Evolutionary conservation across 306 rosid species (phyloP).

Genomic region (Quercus gilva): DNA sequence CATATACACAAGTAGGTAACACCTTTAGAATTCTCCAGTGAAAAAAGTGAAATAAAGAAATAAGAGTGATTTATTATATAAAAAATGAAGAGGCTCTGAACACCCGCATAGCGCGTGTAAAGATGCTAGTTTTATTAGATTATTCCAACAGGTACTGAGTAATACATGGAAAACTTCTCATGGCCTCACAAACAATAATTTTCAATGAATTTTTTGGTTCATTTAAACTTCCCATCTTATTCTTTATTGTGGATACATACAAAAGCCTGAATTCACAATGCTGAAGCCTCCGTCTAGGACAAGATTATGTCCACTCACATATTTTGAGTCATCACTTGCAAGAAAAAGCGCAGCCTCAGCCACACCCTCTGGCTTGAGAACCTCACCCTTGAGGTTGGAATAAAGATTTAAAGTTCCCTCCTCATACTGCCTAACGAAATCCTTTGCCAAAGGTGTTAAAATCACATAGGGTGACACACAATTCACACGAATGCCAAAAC

Average conservation of each 20-base stretch:
- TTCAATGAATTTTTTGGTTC: too few species aligned
- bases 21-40: too few species aligned
- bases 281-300: slow-evolving; percentile 53
- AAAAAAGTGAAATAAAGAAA: too few species aligned
- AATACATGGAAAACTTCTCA: too few species aligned
- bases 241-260: background rate
- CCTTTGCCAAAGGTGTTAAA: slow-evolving; percentile 30
- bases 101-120: too few species aligned
- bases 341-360: slow-evolving; percentile 54
- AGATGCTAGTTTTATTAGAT: too few species aligned
- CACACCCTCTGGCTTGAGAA: slow-evolving; percentile 26
- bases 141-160: too few species aligned
- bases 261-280: slow-evolving; percentile 4
- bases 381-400: slow-evolving; percentile 26
- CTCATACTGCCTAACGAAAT: slow-evolving; percentile 22
- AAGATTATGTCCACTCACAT: slow-evolving; percentile 29
- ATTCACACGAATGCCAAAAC: slow-evolving; percentile 50
- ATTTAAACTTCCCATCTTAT: too few species aligned
- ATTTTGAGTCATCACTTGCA: slow-evolving; percentile 36
- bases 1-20: too few species aligned
- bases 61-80: too few species aligned
- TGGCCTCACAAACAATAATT: too few species aligned
- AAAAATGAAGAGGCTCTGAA: too few species aligned
- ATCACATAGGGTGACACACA: slow-evolving; percentile 39
- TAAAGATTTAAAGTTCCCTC: slow-evolving; percentile 13